Base-by-base conservation (phyloP, 257 asterid species). In the Fraxinus cuspidata region DNA sequence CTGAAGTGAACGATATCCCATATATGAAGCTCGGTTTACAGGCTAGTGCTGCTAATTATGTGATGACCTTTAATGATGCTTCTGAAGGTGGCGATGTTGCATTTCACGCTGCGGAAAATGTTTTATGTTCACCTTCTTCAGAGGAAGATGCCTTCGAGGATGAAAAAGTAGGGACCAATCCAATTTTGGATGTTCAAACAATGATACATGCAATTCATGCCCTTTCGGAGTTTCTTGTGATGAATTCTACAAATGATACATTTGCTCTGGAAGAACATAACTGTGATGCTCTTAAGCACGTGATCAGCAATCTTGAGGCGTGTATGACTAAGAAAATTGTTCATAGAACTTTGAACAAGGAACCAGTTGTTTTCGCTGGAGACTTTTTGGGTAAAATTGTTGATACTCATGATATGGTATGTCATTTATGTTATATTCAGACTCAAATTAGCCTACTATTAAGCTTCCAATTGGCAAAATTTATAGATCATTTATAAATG, bases 61-160 rank as follows among this genome's bases (percentile, higher is more conserved):
- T 77, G 56, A 69, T 88, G 83, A 75, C 71, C 51, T 77, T 80
- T 38, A 87, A 82, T 77, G 89, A 89, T 71, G 87, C 80, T 77
- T 76, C 90, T 60, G 96, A 88, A 73, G 92, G 87, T 72, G 90
- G 90, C 21, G 86, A 79, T 29, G 87, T 89, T 77, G 97, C 99
- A 44, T 91, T 89, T 80, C 92, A 85, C 84, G 96, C 89, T 9
- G 97, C 97, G 15, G 98, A 94, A 82, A 86, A 90, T 82, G 97
- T 91, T 86, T 85, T 89, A 18, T 82, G 82, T 79, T 91, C 97
- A 27, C 96, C 96, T 68, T 87, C 90, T 82, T 86, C 94, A 81
- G 92, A 85, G 84, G 97, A 93, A 81, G 86, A 88, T 80, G 84
- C 77, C 42, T 4, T 60, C 67, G 92, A 88, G 76, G 81, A 56